Evolutionary conservation across 1,139 yeast genomes (phyloP), one percentile per base, ranked within the genome.

Genomic region (Saccharomycopsis crataegensis): DNA sequence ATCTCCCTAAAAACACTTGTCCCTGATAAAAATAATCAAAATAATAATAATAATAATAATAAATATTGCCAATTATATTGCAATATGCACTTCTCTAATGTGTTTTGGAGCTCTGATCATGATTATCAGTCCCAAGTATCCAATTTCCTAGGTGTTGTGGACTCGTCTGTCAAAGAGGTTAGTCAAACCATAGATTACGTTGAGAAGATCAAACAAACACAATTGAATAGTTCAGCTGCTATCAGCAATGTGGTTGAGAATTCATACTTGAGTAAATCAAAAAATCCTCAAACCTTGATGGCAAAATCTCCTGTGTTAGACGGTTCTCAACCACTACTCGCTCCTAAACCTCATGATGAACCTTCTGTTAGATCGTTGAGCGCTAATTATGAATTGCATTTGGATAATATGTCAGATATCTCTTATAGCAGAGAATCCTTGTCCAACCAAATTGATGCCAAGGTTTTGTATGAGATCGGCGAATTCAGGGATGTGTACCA

Each of bases 361-460:
- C 54, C 54, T 8, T 16, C 34, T 17, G 17, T 49, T 12, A 44
- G 55, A 34, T 51, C 55, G 3, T 36, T 55, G 16, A 34, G 47
- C 5, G 49, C 53, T 2, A 55, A 55, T 45, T 57, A 42, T 33
- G 57, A 57, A 40, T 37, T 52, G 8, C 57, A 57, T 38, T 49
- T 54, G 44, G 57, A 57, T 41, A 36, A 50, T 40, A 14, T 57
- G n/a, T 47, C 52, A 11, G 59, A 57, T 34, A 42, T 57, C 8
- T 40, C 54, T 16, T 57, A 32, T 34, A 46, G 53, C 6, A 40
- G 52, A 43, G 58, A 57, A 22, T 52, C 56, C 4, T 46, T 57
- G 12, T 37, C 52, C 3, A 47, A 16, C 12, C 59, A 57, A 48
- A 57, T 57, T 16, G 49, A 52, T 32, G 32, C 48, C 11, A 57